phyloP scores from a whole-genome alignment of 1,139 yeast genomes.

The Yamadazyma diddensiae region DNA sequence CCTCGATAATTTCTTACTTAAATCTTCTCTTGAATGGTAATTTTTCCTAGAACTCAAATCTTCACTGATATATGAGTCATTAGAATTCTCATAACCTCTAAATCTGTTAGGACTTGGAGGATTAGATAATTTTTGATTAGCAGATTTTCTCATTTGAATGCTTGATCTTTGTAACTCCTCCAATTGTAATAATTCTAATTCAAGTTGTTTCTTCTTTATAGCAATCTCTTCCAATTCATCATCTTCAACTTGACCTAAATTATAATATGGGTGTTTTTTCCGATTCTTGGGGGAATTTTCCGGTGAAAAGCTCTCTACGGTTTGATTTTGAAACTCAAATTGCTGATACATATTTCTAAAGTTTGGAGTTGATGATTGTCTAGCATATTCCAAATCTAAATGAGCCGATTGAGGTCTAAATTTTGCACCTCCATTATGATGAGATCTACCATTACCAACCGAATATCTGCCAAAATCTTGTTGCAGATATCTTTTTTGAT shows the following conservation, averaged over 20 bases:
- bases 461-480: conserved; percentile 17
- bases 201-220: conserved; percentile 37
- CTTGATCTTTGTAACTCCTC: conserved; percentile 33
- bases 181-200: conserved; percentile 37
- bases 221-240: conserved; percentile 28
- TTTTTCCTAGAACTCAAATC: conserved; percentile 35
- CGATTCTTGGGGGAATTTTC: conserved; percentile 20
- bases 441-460: conserved; percentile 3
- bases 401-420: conserved; percentile 20
- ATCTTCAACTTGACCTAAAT: conserved; percentile 4
- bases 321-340: conserved; percentile 20
- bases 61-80: conserved; percentile 37
- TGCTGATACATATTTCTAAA: conserved; percentile 6
- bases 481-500: conserved; percentile 19
- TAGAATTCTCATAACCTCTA: conserved; percentile 17
- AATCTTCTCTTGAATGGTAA: conserved; percentile 34
- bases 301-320: conserved; percentile 27
- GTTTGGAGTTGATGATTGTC: conserved; percentile 13
- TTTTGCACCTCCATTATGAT: conserved; percentile 7
- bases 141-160: conserved; percentile 16
- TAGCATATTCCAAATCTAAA: conserved; percentile 11
- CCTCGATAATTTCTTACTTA: conserved; percentile 33
- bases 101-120: conserved; percentile 8
- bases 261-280: conserved; percentile 7
- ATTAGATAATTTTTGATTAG: conserved; percentile 8